A percentile compares a stretch with the other conserved stretches of the same genome.
Conservation (phyloP, 805 yeast genomes). For the Metschnikowia kunwiensis region DNA sequence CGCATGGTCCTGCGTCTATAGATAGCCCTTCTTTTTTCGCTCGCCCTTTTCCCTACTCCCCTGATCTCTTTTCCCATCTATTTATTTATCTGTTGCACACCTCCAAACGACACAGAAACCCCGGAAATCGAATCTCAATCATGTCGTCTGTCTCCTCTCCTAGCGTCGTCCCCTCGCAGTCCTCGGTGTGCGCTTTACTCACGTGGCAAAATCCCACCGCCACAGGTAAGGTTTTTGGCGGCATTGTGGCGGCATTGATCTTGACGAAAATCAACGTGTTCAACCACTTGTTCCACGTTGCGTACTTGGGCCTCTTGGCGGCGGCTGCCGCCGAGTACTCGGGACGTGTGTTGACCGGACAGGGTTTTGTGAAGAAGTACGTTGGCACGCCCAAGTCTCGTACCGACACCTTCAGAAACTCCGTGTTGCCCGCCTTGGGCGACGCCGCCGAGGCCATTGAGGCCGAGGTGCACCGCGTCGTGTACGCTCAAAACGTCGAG, state of each 20-base stretch:
- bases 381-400: conserved; percentile 51
- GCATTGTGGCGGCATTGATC: conserved; percentile 52
- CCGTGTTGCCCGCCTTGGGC: conserved; percentile 42
- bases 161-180: conserved; percentile 2
- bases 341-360: conserved; percentile 70
- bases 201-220: conserved; percentile 75
- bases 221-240: conserved; percentile 75
- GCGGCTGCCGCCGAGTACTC: conserved; percentile 76
- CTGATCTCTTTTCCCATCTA: conserved; percentile 7
- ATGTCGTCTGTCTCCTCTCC: conserved; percentile 5
- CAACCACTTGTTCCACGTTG: conserved; percentile 56
- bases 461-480: conserved; percentile 49
- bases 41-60: background rate
- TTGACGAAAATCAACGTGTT: conserved; percentile 63
- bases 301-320: conserved; percentile 54
- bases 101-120: background rate
- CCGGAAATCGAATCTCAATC: too few relatives aligned
- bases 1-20: background rate
- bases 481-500: conserved; percentile 69
- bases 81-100: conserved; percentile 8
- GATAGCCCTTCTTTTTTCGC: background rate
- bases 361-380: conserved; percentile 76
- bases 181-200: conserved; percentile 38
- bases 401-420: conserved; percentile 35
- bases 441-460: conserved; percentile 51